Percentiles rank a stretch among this genome's conserved stretches.
These are phyloP conservation scores for Ganoderma lucidum DNA, from an alignment of 1,284 basidiomycete species.

Conservation along the genomic window DNA sequence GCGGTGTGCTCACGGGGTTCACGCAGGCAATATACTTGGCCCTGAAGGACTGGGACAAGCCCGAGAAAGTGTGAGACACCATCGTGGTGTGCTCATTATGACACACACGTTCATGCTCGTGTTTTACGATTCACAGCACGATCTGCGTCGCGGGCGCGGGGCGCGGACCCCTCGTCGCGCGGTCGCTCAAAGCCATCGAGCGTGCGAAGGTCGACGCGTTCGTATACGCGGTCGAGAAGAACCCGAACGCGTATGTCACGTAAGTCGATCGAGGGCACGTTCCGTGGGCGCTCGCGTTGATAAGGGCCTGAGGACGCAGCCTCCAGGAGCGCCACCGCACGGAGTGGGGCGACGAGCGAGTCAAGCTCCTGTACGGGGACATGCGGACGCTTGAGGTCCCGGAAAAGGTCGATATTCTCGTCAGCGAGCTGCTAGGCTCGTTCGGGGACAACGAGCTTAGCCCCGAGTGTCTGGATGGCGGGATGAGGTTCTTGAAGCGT, in stretches of 20 bases:
- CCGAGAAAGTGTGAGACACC: conserved; percentile 62
- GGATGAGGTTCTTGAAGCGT: conserved; percentile 90
- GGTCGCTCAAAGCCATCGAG: conserved; percentile 82
- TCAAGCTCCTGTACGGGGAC: conserved; percentile 90
- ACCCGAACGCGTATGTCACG: conserved; percentile 93
- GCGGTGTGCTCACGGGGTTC: not conserved
- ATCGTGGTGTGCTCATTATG: conserved; percentile 9
- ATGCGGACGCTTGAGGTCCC: conserved; percentile 88
- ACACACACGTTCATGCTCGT: conserved; percentile 15
- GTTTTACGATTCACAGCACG: conserved; percentile 54
- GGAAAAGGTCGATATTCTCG: conserved; percentile 91
- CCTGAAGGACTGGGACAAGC: conserved; percentile 72
- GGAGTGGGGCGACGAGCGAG: conserved; percentile 84
- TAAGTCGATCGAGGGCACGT: conserved; percentile 49
- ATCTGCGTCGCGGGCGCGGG: conserved; percentile 96
- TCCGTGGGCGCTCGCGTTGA: conserved; percentile 24
- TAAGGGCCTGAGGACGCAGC: conserved; percentile 48
- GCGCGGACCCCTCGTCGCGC: conserved; percentile 91
- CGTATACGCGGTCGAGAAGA: conserved; percentile 96
- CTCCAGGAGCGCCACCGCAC: conserved; percentile 81
- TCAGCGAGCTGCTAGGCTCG: conserved; percentile 95
- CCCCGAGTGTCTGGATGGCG: conserved; percentile 98
- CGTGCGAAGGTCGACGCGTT: conserved; percentile 72
- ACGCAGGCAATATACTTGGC: conserved; percentile 82
- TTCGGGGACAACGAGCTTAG: conserved; percentile 99